Percentiles rank a stretch among this genome's conserved stretches.
These are phyloP conservation scores for Shiraia sp. DNA, from an alignment of 2,329 filamentous ascomycete species.

Conservation along the genomic window DNA sequence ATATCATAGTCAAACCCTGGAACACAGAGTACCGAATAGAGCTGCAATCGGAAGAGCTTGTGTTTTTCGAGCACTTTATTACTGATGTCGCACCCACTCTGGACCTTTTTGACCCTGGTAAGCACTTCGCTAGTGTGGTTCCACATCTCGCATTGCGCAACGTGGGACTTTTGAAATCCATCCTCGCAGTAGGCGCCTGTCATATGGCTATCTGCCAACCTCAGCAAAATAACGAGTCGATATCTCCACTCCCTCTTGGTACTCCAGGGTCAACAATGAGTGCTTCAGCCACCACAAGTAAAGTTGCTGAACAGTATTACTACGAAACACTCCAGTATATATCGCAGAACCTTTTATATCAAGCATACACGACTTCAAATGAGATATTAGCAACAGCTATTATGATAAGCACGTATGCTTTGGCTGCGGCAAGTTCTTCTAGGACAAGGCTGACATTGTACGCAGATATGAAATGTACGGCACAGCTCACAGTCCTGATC, in stretches of 20 bases:
- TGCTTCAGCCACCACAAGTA: slow-evolving; percentile 32
- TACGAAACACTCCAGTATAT: slow-evolving; percentile 66
- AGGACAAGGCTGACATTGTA: no score
- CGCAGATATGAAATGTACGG: slow-evolving; percentile 56
- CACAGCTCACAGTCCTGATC: slow-evolving; percentile 47
- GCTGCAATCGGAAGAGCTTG: slow-evolving; percentile 42
- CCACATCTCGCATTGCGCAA: slow-evolving; percentile 54
- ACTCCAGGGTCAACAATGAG: slow-evolving; percentile 18
- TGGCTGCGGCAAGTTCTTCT: no score
- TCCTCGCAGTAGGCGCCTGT: slow-evolving; percentile 59
- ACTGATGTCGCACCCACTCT: slow-evolving; percentile 44
- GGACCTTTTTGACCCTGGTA: slow-evolving; percentile 50
- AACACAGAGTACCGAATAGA: slow-evolving; percentile 23
- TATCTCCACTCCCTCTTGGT: slow-evolving; percentile 28
- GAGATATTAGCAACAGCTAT: slow-evolving; percentile 63
- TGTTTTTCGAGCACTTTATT: slow-evolving; percentile 47
- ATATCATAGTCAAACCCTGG: slow-evolving; percentile 24
- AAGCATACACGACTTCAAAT: slow-evolving; percentile 59
- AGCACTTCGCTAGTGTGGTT: slow-evolving; percentile 41
- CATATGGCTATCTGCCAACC: slow-evolving; percentile 50
- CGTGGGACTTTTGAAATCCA: slow-evolving; percentile 60
- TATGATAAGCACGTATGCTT: slow-evolving; percentile 62
- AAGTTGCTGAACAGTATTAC: slow-evolving; percentile 57
- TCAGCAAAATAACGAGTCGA: slow-evolving; percentile 19
- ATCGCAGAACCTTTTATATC: slow-evolving; percentile 61